These are phyloP conservation scores for Agastache rugosa DNA, from an alignment of 257 asterid species.

Conservation along the genomic window DNA sequence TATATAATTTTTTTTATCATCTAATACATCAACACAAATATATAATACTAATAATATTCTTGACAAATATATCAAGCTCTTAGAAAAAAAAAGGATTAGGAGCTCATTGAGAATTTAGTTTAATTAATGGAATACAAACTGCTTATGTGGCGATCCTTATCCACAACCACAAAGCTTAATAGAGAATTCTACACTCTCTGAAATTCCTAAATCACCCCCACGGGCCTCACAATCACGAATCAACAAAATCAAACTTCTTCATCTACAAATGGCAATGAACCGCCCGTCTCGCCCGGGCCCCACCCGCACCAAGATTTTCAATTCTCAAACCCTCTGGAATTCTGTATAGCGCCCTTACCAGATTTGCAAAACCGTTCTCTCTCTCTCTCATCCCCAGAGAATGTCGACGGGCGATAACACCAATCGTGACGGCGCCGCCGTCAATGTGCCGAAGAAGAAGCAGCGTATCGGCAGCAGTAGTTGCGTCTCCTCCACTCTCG, in stretches of 20 bases:
- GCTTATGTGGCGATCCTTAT: constrained; percentile 21
- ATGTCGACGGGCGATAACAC: constrained; percentile 34
- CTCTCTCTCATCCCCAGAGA: background rate
- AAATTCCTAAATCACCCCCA: constrained; percentile 24
- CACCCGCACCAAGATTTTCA: constrained; percentile 3
- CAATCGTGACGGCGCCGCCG: constrained; percentile 2
- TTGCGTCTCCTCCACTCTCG: constrained; percentile 46
- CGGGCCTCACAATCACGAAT: constrained; percentile 6
- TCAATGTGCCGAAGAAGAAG: constrained; percentile 50
- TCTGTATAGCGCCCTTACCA: background rate
- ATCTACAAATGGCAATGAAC: constrained; percentile 16
- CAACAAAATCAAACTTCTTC: no score
- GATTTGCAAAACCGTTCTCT: background rate
- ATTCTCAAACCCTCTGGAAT: constrained; percentile 30
- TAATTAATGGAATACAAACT: background rate
- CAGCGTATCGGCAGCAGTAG: constrained; percentile 52
- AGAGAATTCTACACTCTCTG: background rate
- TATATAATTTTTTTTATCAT: no score
- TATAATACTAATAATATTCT: no score
- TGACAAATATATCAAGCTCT: no score
- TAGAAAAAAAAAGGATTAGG: no score
- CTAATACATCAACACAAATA: no score
- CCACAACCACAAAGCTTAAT: constrained; percentile 16
- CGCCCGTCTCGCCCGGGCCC: constrained; percentile 7
- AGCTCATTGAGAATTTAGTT: no score